Percentiles rank a stretch among this genome's conserved stretches.
Conservation (phyloP, 2,329 filamentous ascomycete genomes). For the Apiospora koreana region DNA sequence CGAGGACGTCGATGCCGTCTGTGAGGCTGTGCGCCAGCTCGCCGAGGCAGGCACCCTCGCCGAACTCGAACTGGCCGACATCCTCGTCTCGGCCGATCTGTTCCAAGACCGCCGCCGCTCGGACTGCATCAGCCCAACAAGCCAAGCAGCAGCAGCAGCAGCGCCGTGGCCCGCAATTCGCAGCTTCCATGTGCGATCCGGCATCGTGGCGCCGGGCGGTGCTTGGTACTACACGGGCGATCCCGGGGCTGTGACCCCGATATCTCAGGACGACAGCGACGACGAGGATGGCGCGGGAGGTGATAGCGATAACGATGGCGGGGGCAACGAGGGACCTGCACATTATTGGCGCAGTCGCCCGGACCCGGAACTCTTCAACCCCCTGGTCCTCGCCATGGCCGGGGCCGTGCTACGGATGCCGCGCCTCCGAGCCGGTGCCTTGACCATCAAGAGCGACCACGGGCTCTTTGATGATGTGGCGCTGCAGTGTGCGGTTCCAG, state of each 20-base stretch:
- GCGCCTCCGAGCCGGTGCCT: neutral
- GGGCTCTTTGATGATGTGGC: no score
- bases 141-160: no score
- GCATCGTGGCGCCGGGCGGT: neutral
- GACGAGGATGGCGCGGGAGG: neutral
- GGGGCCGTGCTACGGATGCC: conserved; percentile 3
- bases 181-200: neutral
- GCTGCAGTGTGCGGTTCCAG: no score
- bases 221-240: neutral
- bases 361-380: neutral
- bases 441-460: no score
- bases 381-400: neutral
- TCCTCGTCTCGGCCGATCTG: neutral
- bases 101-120: neutral
- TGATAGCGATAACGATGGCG: no score
- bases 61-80: neutral
- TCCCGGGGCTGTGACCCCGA: neutral
- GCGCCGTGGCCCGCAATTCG: neutral
- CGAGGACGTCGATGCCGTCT: neutral
- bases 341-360: neutral
- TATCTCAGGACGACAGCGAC: neutral
- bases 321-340: no score
- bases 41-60: neutral
- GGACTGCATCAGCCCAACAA: no score
- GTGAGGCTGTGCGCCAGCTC: neutral